Evolutionary conservation across 768 basidiomycete species (phyloP).

Genomic region (Amanita pallidorosea): DNA sequence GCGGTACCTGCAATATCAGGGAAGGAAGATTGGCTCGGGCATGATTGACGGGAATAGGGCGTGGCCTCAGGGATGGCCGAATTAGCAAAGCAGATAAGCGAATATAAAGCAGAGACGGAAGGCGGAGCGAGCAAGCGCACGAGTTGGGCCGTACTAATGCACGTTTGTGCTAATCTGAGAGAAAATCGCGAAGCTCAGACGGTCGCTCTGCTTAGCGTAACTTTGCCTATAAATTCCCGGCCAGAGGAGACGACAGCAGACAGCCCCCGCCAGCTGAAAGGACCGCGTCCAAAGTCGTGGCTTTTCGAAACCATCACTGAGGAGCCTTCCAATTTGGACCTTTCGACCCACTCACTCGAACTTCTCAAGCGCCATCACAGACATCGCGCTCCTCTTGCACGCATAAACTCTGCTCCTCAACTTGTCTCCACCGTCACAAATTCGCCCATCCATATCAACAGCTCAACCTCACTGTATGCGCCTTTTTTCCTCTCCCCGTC

Average conservation of each 20-base stretch:
- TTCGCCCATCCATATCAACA: slow-evolving; percentile 45
- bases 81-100: background rate
- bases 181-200: slow-evolving; percentile 2
- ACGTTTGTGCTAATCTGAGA: slow-evolving; percentile 4
- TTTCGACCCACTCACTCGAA: slow-evolving; percentile 15
- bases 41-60: background rate
- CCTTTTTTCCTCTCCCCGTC: slow-evolving; percentile 10
- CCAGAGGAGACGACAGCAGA: slow-evolving; percentile 6
- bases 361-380: slow-evolving; percentile 57
- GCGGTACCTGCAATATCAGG: background rate
- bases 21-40: background rate
- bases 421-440: slow-evolving; percentile 60
- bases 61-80: background rate
- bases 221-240: slow-evolving; percentile 13
- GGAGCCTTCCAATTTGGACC: slow-evolving; percentile 28
- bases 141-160: background rate
- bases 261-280: slow-evolving; percentile 8
- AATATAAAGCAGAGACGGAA: background rate
- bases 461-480: slow-evolving; percentile 23
- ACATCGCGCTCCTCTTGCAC: slow-evolving; percentile 30
- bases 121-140: background rate
- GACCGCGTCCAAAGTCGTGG: slow-evolving; percentile 21
- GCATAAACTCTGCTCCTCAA: slow-evolving; percentile 42
- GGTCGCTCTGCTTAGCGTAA: slow-evolving; percentile 5
- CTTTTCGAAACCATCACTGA: slow-evolving; percentile 40